phyloP scores from a whole-genome alignment of 805 yeast genomes.

The Kurtzmaniella cleridarum region DNA sequence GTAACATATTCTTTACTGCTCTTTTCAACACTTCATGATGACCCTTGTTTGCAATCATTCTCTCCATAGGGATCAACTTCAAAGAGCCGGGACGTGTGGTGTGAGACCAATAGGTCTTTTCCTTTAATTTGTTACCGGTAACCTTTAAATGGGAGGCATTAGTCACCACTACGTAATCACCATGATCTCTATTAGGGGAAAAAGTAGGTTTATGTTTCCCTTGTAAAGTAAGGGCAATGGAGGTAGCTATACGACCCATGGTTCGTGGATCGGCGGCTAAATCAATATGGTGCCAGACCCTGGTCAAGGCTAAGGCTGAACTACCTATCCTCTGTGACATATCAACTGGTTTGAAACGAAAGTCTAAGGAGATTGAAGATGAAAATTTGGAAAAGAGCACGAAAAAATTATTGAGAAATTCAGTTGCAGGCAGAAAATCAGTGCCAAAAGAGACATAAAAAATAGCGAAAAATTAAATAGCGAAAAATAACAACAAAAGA shows the following conservation, averaged over 20 bases:
- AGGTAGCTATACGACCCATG: constrained; percentile 85
- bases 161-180: constrained; percentile 95
- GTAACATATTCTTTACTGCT: constrained; percentile 96
- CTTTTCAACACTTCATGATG: constrained; percentile 77
- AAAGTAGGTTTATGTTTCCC: constrained; percentile 97
- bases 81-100: constrained; percentile 87
- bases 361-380: no score
- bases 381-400: no score
- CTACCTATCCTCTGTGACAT: constrained; percentile 32
- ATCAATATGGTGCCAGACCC: constrained; percentile 96
- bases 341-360: neutral
- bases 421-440: no score
- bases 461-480: no score
- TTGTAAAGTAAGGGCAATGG: constrained; percentile 79
- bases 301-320: constrained; percentile 71
- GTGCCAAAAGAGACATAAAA: no score
- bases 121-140: constrained; percentile 80
- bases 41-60: constrained; percentile 71
- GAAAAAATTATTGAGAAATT: no score
- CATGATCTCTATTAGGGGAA: constrained; percentile 71
- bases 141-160: constrained; percentile 77
- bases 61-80: constrained; percentile 76
- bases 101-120: constrained; percentile 86
- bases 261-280: constrained; percentile 79
- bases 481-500: no score